Percentiles rank a stretch among this genome's conserved stretches.
These are phyloP conservation scores for Aspergillus niger DNA, from an alignment of 2,329 filamentous ascomycete genomes.

Conservation along the genomic window DNA sequence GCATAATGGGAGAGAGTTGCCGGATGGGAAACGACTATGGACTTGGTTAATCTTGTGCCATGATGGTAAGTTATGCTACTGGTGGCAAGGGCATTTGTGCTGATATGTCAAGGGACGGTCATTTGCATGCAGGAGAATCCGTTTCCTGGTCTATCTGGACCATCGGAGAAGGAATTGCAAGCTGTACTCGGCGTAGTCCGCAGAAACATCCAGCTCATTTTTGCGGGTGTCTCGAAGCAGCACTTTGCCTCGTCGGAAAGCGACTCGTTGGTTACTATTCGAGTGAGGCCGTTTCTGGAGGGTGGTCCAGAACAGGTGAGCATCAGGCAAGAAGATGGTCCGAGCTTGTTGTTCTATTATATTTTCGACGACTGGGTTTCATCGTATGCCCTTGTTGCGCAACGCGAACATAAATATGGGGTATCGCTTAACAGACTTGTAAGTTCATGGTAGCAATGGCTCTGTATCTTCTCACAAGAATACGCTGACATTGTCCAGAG, in stretches of 20 bases:
- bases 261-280: conserved; percentile 53
- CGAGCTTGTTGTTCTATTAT: conserved; percentile 67
- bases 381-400: conserved; percentile 61
- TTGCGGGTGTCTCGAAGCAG: conserved; percentile 61
- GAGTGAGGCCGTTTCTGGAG: conserved; percentile 43
- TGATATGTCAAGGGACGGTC: conserved; percentile 58
- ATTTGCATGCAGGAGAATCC: conserved; percentile 68
- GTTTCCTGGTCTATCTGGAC: conserved; percentile 49
- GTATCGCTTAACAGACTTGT: conserved; percentile 54
- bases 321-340: conserved; percentile 52
- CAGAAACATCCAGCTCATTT: conserved; percentile 62
- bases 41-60: conserved; percentile 71
- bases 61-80: conserved; percentile 52
- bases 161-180: conserved; percentile 30
- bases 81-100: not conserved
- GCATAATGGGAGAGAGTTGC: conserved; percentile 37
- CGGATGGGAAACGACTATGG: conserved; percentile 61
- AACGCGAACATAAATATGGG: conserved; percentile 56
- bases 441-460: conserved; percentile 17
- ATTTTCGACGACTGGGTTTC: conserved; percentile 69
- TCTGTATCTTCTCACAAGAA: not conserved
- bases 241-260: conserved; percentile 50
- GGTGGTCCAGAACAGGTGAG: conserved; percentile 36
- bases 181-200: conserved; percentile 45
- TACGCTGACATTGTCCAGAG: conserved; percentile 40